Percentiles rank a stretch among this genome's conserved stretches.
phyloP scores from a whole-genome alignment of 2,329 filamentous ascomycete species.

The Leptoxyphium fumago region DNA sequence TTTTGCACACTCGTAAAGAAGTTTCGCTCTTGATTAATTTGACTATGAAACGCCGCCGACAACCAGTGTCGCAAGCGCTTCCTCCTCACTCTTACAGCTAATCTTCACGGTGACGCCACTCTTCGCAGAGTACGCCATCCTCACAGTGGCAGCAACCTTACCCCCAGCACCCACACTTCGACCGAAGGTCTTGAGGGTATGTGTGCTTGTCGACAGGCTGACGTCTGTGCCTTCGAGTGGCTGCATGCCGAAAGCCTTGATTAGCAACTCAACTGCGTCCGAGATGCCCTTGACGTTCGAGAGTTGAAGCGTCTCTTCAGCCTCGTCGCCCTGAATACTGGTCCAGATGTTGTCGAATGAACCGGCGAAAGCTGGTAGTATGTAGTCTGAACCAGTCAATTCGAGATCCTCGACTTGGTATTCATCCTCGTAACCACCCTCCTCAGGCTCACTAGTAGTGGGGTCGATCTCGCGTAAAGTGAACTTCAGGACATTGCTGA shows the following conservation, averaged over 20 bases:
- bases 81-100: constrained; percentile 79
- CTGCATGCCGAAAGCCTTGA: constrained; percentile 76
- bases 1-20: too few species aligned
- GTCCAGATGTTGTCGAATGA: constrained; percentile 96
- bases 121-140: constrained; percentile 90
- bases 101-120: constrained; percentile 94
- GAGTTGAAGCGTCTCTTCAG: constrained; percentile 79
- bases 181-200: constrained; percentile 88
- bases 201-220: constrained; percentile 72
- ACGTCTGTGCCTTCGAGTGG: constrained; percentile 90
- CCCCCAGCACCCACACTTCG: constrained; percentile 78
- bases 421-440: constrained; percentile 87
- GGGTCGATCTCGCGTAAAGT: constrained; percentile 97
- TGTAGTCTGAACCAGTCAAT: constrained; percentile 80
- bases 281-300: constrained; percentile 81
- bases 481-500: constrained; percentile 91
- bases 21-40: background rate
- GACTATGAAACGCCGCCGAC: constrained; percentile 67
- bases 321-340: constrained; percentile 57
- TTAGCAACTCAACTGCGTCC: constrained; percentile 88
- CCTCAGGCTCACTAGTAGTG: constrained; percentile 81
- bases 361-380: constrained; percentile 82
- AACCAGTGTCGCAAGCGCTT: constrained; percentile 71
- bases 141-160: constrained; percentile 69
- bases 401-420: constrained; percentile 94